phyloP scores from a whole-genome alignment of 371 early-diverging fungal genomes.

The Mucor ambiguus region DNA sequence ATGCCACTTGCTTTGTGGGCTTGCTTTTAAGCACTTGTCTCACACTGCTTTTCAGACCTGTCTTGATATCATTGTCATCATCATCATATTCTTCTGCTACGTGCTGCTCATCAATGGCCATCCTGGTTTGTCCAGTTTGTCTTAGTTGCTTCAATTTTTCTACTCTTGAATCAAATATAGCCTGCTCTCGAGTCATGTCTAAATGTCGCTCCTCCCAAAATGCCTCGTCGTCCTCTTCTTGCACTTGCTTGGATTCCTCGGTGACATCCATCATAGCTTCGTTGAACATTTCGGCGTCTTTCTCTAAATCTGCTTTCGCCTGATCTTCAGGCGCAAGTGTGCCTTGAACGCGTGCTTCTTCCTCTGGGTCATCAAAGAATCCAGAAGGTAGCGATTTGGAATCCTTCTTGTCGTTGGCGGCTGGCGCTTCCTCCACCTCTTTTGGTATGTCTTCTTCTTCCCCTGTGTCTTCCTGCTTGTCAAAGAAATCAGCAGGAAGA shows the following conservation, averaged over 20 bases:
- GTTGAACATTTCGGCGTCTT: slow-evolving; percentile 37
- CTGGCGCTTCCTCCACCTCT: slow-evolving; percentile 5
- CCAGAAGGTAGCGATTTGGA: slow-evolving; percentile 34
- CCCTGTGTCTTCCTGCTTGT: slow-evolving; percentile 12
- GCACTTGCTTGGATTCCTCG: slow-evolving; percentile 24
- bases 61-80: slow-evolving; percentile 23
- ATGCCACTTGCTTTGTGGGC: slow-evolving; percentile 14
- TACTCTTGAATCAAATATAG: slow-evolving; percentile 38
- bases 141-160: slow-evolving; percentile 38
- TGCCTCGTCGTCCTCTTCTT: slow-evolving; percentile 40
- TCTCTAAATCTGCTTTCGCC: slow-evolving; percentile 34
- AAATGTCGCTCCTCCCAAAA: slow-evolving; percentile 43
- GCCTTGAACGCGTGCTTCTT: slow-evolving; percentile 47
- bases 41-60: slow-evolving; percentile 26
- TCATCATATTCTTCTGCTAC: slow-evolving; percentile 17
- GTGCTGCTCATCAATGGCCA: slow-evolving; percentile 1
- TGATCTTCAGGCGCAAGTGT: slow-evolving; percentile 32
- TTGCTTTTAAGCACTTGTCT: slow-evolving; percentile 24
- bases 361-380: slow-evolving; percentile 52
- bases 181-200: slow-evolving; percentile 42
- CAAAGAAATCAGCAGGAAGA: slow-evolving; percentile 32
- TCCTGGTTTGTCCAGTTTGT: slow-evolving; percentile 4
- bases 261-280: slow-evolving; percentile 43
- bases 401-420: neutral
- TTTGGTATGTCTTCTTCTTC: slow-evolving; percentile 15